A percentile compares a stretch with the other conserved stretches of the same genome.
Conservation (phyloP, 2,329 filamentous ascomycete genomes). For the Xenosphaeropsis pyriputrescens region DNA sequence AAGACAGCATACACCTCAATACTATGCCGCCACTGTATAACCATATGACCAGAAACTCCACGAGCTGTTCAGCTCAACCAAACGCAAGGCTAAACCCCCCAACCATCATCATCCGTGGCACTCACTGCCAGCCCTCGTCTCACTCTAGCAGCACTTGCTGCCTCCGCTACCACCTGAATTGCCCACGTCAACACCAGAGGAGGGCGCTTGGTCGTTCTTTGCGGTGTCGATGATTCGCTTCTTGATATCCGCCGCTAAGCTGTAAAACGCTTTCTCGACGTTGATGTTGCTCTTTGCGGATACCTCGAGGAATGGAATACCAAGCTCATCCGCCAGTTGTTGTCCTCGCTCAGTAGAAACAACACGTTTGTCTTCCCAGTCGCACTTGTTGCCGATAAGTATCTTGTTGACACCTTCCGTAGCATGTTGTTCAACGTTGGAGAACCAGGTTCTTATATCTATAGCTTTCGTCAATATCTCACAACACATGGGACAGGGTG, state of each 20-base stretch:
- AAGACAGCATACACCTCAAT: conserved; percentile 2
- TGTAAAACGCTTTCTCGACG: conserved; percentile 97
- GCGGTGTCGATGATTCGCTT: conserved; percentile 89
- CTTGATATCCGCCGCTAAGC: conserved; percentile 91
- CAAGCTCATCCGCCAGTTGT: conserved; percentile 84
- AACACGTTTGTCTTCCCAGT: conserved; percentile 98
- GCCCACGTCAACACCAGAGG: conserved; percentile 53
- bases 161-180: conserved; percentile 42
- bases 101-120: background rate
- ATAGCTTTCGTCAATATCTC: conserved; percentile 6
- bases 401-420: conserved; percentile 99
- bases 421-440: conserved; percentile 98
- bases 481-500: background rate
- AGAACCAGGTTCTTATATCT: conserved; percentile 98
- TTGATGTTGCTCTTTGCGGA: conserved; percentile 99
- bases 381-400: conserved; percentile 98
- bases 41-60: conserved; percentile 17
- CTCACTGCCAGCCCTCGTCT: conserved; percentile 3
- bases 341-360: conserved; percentile 90
- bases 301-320: conserved; percentile 96
- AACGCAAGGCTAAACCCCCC: conserved; percentile 1
- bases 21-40: conserved; percentile 15
- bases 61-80: conserved; percentile 8
- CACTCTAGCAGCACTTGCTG: conserved; percentile 63
- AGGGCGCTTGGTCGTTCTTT: conserved; percentile 52